Conservation (phyloP, 257 asterid genomes). For the Lantana camara region DNA sequence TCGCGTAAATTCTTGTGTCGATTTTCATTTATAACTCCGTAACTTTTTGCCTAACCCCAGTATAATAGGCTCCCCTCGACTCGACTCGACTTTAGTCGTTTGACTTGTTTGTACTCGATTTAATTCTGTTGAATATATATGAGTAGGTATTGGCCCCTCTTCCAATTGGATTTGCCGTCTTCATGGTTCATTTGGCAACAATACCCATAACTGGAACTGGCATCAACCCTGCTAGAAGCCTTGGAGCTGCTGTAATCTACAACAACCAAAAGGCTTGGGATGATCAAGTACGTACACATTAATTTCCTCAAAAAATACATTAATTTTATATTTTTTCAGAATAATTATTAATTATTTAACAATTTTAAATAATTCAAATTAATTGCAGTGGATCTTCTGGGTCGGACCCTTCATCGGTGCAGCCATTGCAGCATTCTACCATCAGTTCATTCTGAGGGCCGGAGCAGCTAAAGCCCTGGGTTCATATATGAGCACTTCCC, state of each 20-base stretch:
- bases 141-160: constrained; percentile 40
- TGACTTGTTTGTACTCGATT: too few species aligned
- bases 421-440: constrained; percentile 46
- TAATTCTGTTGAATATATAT: too few species aligned
- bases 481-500: constrained; percentile 34
- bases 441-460: constrained; percentile 43
- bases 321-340: background rate
- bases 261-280: constrained; percentile 36
- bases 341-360: too few species aligned
- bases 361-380: background rate
- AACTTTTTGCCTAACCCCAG: too few species aligned
- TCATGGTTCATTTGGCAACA: constrained; percentile 49
- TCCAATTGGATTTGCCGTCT: constrained; percentile 47
- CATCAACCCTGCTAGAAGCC: constrained; percentile 47
- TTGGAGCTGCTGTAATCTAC: constrained; percentile 42
- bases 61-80: too few species aligned
- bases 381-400: constrained; percentile 47
- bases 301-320: background rate
- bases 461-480: constrained; percentile 41
- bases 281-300: constrained; percentile 28
- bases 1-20: too few species aligned
- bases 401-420: constrained; percentile 56
- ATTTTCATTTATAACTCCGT: too few species aligned
- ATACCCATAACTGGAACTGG: constrained; percentile 45
- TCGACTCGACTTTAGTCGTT: too few species aligned